Conservation (phyloP, 2,329 filamentous ascomycete species). For the Hypoxylon sp. region DNA sequence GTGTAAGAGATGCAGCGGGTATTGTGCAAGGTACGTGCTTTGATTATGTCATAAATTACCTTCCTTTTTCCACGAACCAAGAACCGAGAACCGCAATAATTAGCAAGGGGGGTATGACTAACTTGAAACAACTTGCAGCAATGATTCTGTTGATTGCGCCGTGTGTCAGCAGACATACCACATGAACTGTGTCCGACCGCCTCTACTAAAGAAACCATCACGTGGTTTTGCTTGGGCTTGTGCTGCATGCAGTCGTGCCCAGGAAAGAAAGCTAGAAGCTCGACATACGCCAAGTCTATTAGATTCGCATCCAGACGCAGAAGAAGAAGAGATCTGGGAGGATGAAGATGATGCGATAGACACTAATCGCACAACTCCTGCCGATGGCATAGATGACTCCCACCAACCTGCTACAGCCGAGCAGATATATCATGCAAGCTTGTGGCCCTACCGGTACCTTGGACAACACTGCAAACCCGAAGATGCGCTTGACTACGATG, state of each 20-base stretch:
- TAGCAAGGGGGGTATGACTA: too few relatives aligned
- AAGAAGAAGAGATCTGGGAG: slow-evolving; percentile 69
- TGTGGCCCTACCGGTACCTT: slow-evolving; percentile 96
- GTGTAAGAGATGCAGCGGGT: slow-evolving; percentile 90
- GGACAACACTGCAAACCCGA: slow-evolving; percentile 95
- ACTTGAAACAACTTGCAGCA: too few relatives aligned
- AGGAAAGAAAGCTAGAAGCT: slow-evolving; percentile 90
- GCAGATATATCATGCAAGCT: slow-evolving; percentile 88
- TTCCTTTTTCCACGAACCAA: slow-evolving; percentile 27
- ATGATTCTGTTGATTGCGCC: slow-evolving; percentile 96
- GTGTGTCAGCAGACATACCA: slow-evolving; percentile 96
- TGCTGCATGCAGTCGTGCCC: slow-evolving; percentile 93
- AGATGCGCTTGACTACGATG: slow-evolving; percentile 95
- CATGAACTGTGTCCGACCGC: slow-evolving; percentile 96
- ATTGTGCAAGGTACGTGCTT: slow-evolving; percentile 84
- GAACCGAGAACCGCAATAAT: too few relatives aligned
- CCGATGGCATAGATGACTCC: slow-evolving; percentile 64
- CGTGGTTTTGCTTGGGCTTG: slow-evolving; percentile 98
- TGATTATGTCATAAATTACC: slow-evolving; percentile 31
- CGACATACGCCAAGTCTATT: slow-evolving; percentile 81
- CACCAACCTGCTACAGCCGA: slow-evolving; percentile 75
- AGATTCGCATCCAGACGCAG: slow-evolving; percentile 72
- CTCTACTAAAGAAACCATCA: slow-evolving; percentile 92
- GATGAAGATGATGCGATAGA: slow-evolving; percentile 76
- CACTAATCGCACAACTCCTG: slow-evolving; percentile 71